Conservation (phyloP, 2,329 filamentous ascomycete species). For the Neopestalotiopsis sp. region DNA sequence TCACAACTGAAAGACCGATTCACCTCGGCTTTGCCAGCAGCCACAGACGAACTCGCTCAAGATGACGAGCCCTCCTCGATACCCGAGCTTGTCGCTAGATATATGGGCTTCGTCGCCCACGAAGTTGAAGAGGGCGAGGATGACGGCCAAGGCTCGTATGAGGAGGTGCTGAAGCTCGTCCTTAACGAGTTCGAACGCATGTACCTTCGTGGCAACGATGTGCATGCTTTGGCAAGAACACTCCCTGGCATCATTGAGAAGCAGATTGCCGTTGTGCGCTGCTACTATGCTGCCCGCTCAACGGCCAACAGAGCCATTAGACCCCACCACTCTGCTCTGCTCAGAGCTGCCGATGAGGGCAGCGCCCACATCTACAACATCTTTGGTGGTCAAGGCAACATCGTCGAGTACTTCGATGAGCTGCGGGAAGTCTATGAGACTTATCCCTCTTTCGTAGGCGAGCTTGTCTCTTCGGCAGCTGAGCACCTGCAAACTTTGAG, state of each 20-base stretch:
- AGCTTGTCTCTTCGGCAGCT: conserved; percentile 80
- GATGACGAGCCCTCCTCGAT: conserved; percentile 99
- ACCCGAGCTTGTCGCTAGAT: conserved; percentile 89
- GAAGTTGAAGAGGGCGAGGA: conserved; percentile 95
- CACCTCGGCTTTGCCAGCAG: conserved; percentile 80
- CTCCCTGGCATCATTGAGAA: conserved; percentile 92
- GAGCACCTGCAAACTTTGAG: conserved; percentile 87
- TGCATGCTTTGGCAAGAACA: conserved; percentile 84
- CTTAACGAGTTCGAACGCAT: conserved; percentile 96
- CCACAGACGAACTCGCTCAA: conserved; percentile 95
- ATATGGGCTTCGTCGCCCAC: conserved; percentile 86
- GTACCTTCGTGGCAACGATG: conserved; percentile 94
- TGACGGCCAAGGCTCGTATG: conserved; percentile 83
- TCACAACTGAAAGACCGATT: conserved; percentile 94
- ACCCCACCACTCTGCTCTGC: conserved; percentile 89
- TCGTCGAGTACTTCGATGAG: conserved; percentile 99
- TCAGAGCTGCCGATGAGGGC: conserved; percentile 85
- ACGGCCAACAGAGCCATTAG: conserved; percentile 87
- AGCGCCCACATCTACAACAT: conserved; percentile 89
- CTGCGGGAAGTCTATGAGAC: conserved; percentile 89
- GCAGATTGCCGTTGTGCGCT: conserved; percentile 86
- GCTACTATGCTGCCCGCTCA: conserved; percentile 89
- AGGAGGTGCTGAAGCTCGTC: conserved; percentile 90
- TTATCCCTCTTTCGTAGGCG: conserved; percentile 88
- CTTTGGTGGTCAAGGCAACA: conserved; percentile 97